Evolutionary conservation across 1,139 yeast species (phyloP).

Genomic region (Saccharomyces pastorianus): DNA sequence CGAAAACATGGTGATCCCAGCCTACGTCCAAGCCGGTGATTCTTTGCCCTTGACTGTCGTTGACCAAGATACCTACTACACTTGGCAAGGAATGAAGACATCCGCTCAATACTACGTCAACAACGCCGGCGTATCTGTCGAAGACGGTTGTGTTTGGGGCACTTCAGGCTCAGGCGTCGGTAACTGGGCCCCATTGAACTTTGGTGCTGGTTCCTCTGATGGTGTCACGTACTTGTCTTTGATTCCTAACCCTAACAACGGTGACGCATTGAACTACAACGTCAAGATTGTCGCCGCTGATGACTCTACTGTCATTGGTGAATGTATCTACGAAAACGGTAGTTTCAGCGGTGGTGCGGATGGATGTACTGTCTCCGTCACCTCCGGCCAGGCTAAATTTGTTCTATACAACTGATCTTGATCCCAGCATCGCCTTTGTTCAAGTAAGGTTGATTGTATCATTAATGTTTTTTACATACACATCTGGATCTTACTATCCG

Average conservation of each 20-base stretch:
- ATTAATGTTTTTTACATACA: neutral
- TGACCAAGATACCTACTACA: conserved; percentile 64
- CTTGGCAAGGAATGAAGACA: conserved; percentile 73
- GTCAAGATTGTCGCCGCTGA: conserved; percentile 74
- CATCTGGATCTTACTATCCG: neutral
- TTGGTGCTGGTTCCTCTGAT: conserved; percentile 79
- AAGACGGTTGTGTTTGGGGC: conserved; percentile 94
- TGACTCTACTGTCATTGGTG: conserved; percentile 58
- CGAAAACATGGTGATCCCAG: conserved; percentile 77
- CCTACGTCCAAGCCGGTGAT: conserved; percentile 53
- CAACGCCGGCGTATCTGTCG: conserved; percentile 82
- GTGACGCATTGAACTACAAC: conserved; percentile 65
- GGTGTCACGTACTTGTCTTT: conserved; percentile 81
- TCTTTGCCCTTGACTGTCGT: conserved; percentile 65
- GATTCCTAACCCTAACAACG: conserved; percentile 91
- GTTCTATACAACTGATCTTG: conserved; percentile 42
- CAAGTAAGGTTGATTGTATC: neutral
- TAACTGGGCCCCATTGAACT: conserved; percentile 95
- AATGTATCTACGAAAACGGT: conserved; percentile 76
- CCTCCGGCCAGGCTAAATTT: conserved; percentile 66
- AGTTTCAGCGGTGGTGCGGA: conserved; percentile 54
- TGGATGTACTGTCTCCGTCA: conserved; percentile 90
- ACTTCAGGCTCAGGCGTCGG: conserved; percentile 68
- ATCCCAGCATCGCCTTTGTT: neutral
- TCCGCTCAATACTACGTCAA: conserved; percentile 95